Evolutionary conservation across 106 monocot genomes (phyloP).

Genomic region (Allium fistulosum): DNA sequence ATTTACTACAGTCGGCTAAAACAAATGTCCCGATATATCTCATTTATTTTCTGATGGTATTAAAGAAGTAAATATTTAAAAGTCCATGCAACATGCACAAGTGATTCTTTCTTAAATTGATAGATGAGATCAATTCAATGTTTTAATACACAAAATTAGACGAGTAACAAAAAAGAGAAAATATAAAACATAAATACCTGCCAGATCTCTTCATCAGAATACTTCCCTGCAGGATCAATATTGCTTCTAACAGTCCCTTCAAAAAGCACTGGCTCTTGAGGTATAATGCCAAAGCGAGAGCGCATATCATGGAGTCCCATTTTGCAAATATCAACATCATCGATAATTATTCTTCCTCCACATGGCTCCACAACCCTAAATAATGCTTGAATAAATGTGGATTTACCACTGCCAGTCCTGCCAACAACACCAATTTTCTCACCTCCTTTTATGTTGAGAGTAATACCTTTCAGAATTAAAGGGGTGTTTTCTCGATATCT

Average conservation of each 20-base stretch:
- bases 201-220: constrained; percentile 78
- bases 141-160: too few relatives aligned
- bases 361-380: constrained; percentile 73
- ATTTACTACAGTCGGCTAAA: too few relatives aligned
- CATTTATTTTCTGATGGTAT: too few relatives aligned
- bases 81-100: too few relatives aligned
- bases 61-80: too few relatives aligned
- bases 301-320: constrained; percentile 82
- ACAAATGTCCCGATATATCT: too few relatives aligned
- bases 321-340: constrained; percentile 54
- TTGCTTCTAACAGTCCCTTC: constrained; percentile 84
- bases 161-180: neutral
- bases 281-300: constrained; percentile 75
- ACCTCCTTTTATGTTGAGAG: constrained; percentile 45
- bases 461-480: constrained; percentile 55
- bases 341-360: constrained; percentile 58
- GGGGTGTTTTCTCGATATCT: constrained; percentile 65
- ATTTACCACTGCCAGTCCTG: constrained; percentile 81
- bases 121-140: too few relatives aligned
- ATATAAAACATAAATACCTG: constrained; percentile 19
- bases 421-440: constrained; percentile 85
- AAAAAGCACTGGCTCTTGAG: constrained; percentile 84
- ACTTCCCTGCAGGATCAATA: constrained; percentile 54
- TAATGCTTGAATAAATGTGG: constrained; percentile 70
- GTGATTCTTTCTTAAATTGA: too few relatives aligned